Base-by-base conservation (phyloP, 345 rosid species). In the Salix purpurea region DNA sequence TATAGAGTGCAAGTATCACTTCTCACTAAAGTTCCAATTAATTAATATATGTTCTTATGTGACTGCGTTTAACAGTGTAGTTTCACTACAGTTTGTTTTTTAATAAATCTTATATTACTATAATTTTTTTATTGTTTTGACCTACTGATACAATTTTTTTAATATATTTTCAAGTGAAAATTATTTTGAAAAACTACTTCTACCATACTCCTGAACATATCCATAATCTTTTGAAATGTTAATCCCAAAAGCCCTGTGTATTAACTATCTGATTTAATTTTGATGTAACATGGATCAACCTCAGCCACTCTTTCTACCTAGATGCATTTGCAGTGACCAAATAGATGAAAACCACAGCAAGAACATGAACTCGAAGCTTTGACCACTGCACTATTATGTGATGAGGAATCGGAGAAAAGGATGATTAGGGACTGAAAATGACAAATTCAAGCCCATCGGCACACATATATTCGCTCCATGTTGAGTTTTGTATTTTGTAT, bases 101-200 rank as follows among this genome's bases (percentile, higher is more conserved):
- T 4, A 34, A 34, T 4, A 34, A 36, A 36, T 5, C 7, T 36
- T 5, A 5, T 36, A 36, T 5, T 36, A 36, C 7, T 36, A 36
- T 36, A 4, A 11, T 10, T 42, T 11, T 39, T 40, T 42, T 40
- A 11, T 42, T 40, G 13, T 40, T 40, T 9, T 40, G 12, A 9
- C 0, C 0, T 36, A 1, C 37, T 0, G 1, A 5, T 0, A 5
- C 5, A 36, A 5, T 5, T 36, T 36, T 36, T 36, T 36, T 39
- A 39, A 39, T 40, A 40, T 40, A 7, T 40, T 40, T 40, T 40
- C 2, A 40, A 40, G 9, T 2, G 11, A 39, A 39, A 40, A 9
- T 9, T 9, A 2, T 9, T 9, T 40, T 40, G 2, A 9, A 9
- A 9, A 40, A 10, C 10, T 1, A 0, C 12, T 10, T 40, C 1